Conservation (phyloP, 768 basidiomycete genomes). For the Saitozyma podzolica region DNA sequence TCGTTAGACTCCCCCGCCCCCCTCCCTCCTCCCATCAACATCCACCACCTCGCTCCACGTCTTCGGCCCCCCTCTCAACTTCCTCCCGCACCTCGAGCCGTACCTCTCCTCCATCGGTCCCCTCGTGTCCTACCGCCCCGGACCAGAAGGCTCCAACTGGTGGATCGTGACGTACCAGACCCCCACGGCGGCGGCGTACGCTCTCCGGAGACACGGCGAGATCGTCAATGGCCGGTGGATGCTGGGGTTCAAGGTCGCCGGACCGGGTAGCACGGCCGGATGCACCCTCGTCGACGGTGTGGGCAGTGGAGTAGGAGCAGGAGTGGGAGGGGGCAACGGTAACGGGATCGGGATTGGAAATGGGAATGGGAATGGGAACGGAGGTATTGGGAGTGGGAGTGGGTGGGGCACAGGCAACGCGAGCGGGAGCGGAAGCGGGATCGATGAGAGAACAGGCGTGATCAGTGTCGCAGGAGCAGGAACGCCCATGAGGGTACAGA, state of each 20-base stretch:
- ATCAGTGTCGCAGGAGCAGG: constrained; percentile 1
- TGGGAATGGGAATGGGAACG: background rate
- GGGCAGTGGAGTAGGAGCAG: background rate
- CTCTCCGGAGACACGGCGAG: constrained; percentile 41
- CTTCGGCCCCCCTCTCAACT: constrained; percentile 37
- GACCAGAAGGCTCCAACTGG: constrained; percentile 44
- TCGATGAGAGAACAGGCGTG: background rate
- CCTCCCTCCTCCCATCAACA: constrained; percentile 24
- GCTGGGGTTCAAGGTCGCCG: constrained; percentile 37
- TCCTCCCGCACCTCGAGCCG: constrained; percentile 25
- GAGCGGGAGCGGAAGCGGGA: background rate
- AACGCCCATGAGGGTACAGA: constrained; percentile 9
- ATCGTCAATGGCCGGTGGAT: constrained; percentile 38
- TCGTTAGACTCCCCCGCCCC: constrained; percentile 21
- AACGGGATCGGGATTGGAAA: background rate
- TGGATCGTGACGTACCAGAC: constrained; percentile 26
- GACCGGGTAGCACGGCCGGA: background rate
- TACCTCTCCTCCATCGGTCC: constrained; percentile 29
- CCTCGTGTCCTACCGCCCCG: constrained; percentile 28
- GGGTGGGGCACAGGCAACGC: background rate
- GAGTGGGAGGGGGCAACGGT: background rate
- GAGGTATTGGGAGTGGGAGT: background rate
- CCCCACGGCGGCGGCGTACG: constrained; percentile 28
- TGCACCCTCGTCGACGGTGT: constrained; percentile 7
- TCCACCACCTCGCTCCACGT: constrained; percentile 34